phyloP scores from a whole-genome alignment of 2,329 filamentous ascomycete species.

The Sporothrix mexicana region DNA sequence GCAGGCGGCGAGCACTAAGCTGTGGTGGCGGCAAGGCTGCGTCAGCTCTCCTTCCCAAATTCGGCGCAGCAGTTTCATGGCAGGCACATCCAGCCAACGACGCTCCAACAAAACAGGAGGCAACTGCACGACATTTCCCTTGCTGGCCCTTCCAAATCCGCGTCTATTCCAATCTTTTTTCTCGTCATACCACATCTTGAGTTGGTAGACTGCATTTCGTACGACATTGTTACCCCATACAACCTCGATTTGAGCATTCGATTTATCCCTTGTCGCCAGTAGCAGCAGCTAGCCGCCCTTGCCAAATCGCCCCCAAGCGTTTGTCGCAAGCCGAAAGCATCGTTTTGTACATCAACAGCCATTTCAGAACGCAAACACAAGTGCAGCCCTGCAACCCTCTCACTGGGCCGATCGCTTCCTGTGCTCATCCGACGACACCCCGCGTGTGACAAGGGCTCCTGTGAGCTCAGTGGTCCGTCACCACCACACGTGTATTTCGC shows the following conservation, averaged over 20 bases:
- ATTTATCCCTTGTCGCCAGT: neutral
- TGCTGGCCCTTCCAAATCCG: neutral
- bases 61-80: conserved; percentile 21
- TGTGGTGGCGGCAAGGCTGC: conserved; percentile 38
- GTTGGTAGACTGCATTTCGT: neutral
- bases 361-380: neutral
- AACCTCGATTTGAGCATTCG: neutral
- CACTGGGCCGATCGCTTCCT: neutral
- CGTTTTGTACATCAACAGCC: conserved; percentile 12
- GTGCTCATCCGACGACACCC: neutral
- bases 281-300: conserved; percentile 12
- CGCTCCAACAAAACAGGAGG: conserved; percentile 17
- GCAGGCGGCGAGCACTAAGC: neutral
- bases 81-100: conserved; percentile 23
- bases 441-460: conserved; percentile 16
- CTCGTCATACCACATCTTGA: neutral
- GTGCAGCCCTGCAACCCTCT: neutral
- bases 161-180: neutral
- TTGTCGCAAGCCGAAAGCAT: neutral
- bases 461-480: conserved; percentile 21
- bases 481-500: neutral
- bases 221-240: neutral
- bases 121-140: neutral
- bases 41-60: conserved; percentile 33
- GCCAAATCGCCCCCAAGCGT: neutral